Evolutionary conservation across 768 basidiomycete species (phyloP), one percentile per base, ranked within the genome.

Genomic region (Tricholoma sp.): DNA sequence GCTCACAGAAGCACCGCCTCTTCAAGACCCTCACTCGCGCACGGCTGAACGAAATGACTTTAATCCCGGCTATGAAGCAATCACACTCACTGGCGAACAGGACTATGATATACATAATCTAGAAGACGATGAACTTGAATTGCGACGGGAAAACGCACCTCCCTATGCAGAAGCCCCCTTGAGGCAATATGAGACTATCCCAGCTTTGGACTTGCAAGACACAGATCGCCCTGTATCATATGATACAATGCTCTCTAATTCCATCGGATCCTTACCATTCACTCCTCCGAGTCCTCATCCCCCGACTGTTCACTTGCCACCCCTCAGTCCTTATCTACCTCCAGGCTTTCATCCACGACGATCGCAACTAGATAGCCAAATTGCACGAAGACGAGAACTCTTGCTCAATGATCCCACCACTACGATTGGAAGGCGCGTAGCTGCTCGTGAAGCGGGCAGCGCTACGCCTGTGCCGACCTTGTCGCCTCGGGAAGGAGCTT

Each of bases 41-140:
- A n/a, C 53, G 35, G 49, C 37, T 16, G 57, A 51, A 9, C 4
- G 19, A 63, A 66, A 64, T 60, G 67, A 69, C 58, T 68, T 81
- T 58, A 72, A 74, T 51, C 76, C 77, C 16, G 74, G 69, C 52
- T 74, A 78, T 55, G 68, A 71, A 54, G 71, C 74, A 27, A 74
- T 76, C 29, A 35, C 72, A 7, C 68, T 78, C 21, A 64, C 73
- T 16, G 71, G 59, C 6, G 64, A 60, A 0, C 31, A 51, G 16
- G 57, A 51, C 21, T 46, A 45, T 19, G 54, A 56, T n/a, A 12
- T 47, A 14, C 56, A 49, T n/a, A 58, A 57, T 19, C 43, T 50
- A 19, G 32, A 31, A 12, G 54, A 56, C 32, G 58, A 63, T 31
- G 31, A 37, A 50, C 8, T 29, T 22, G 41, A 14, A 18, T 22